These are phyloP conservation scores for Linnemannia exigua DNA, from an alignment of 192 early-diverging fungal genomes.

Conservation along the genomic window DNA sequence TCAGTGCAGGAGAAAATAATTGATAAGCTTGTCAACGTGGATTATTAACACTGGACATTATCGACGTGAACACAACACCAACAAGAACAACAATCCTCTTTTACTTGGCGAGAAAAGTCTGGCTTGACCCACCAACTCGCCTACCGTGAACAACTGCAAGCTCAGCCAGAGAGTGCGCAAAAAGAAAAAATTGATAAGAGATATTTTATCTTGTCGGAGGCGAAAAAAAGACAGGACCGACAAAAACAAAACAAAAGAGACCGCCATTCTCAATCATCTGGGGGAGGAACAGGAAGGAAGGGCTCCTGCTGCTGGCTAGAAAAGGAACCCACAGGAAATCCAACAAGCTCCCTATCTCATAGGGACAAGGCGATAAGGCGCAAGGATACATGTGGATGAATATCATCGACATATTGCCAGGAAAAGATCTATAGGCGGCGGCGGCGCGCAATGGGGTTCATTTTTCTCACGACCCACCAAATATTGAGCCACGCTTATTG, in stretches of 20 bases:
- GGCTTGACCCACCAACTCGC: not conserved
- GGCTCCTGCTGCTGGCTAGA: not conserved
- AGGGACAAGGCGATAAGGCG: not conserved
- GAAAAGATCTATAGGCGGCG: not conserved
- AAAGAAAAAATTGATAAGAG: not conserved
- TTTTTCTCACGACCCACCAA: slow-evolving; percentile 7
- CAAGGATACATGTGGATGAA: not conserved
- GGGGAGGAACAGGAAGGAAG: not conserved
- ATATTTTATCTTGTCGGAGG: slow-evolving; percentile 11
- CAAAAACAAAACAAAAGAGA: slow-evolving; percentile 7
- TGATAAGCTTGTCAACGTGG: not conserved
- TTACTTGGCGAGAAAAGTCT: not conserved
- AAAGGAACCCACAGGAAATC: not conserved
- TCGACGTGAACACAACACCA: not conserved
- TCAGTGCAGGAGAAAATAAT: not conserved
- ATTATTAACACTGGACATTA: not conserved
- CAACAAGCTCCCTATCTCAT: not conserved
- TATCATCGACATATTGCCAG: not conserved
- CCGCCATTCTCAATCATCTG: slow-evolving; percentile 9
- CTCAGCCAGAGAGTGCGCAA: not conserved
- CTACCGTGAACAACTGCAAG: not conserved
- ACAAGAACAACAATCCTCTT: not conserved
- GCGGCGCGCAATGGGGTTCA: slow-evolving; percentile 11
- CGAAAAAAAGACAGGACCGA: slow-evolving; percentile 7
- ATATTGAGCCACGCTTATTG: slow-evolving; percentile 8